phyloP scores from a whole-genome alignment of 805 yeast species.

The Saccharomycopsis sp. region DNA sequence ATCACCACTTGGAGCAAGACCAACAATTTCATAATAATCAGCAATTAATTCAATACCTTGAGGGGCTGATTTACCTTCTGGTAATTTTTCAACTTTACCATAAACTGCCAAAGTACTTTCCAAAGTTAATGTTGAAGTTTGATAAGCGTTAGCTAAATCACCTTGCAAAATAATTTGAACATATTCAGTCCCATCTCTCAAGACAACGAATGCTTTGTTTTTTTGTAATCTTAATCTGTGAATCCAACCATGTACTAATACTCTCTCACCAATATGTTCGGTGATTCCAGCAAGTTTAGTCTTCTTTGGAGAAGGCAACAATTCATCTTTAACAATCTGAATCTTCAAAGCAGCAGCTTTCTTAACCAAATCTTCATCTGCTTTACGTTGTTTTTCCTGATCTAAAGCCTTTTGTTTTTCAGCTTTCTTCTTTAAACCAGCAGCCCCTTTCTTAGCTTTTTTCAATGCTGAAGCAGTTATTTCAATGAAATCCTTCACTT shows the following conservation, averaged over 20 bases:
- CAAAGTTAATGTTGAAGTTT: constrained; percentile 75
- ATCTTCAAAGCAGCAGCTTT: constrained; percentile 77
- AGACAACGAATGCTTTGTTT: constrained; percentile 81
- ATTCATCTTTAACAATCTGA: constrained; percentile 61
- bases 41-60: constrained; percentile 93
- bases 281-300: constrained; percentile 57
- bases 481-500: constrained; percentile 55
- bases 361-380: constrained; percentile 65
- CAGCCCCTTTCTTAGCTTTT: constrained; percentile 95
- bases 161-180: constrained; percentile 85
- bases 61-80: constrained; percentile 96
- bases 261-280: constrained; percentile 58
- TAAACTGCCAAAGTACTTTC: constrained; percentile 78
- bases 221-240: constrained; percentile 92
- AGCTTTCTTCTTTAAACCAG: constrained; percentile 71
- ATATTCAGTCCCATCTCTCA: constrained; percentile 93
- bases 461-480: constrained; percentile 88
- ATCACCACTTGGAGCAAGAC: constrained; percentile 94
- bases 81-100: constrained; percentile 77
- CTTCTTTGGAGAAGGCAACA: constrained; percentile 61
- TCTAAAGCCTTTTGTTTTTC: constrained; percentile 48
- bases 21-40: constrained; percentile 83
- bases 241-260: constrained; percentile 86
- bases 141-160: constrained; percentile 85
- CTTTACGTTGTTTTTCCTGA: constrained; percentile 44